Evolutionary conservation across 495 filamentous ascomycete genomes (phyloP).

Genomic region (Penicillium verhagenii): DNA sequence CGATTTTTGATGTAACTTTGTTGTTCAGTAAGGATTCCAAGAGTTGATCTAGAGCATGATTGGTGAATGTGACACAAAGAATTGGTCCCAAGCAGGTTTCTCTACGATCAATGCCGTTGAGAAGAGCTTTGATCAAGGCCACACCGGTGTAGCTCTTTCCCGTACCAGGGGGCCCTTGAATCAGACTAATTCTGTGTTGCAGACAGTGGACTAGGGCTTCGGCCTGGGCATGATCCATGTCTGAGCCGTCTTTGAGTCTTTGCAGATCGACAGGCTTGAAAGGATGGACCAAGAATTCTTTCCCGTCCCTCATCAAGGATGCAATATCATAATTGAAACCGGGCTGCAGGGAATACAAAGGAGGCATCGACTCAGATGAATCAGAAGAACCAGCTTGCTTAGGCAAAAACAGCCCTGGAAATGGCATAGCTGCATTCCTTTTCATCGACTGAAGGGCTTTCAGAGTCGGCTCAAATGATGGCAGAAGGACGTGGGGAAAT

Average conservation of each 20-base stretch:
- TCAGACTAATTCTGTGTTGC: slow-evolving; percentile 44
- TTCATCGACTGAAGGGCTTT: background rate
- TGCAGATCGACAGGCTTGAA: background rate
- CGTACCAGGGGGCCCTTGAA: slow-evolving; percentile 82
- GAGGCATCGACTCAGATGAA: background rate
- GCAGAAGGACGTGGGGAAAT: background rate
- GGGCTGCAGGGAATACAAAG: background rate
- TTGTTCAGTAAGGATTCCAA: slow-evolving; percentile 11
- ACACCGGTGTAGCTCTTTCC: slow-evolving; percentile 69
- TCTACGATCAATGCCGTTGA: slow-evolving; percentile 13
- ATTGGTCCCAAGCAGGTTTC: slow-evolving; percentile 1
- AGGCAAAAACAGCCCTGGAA: background rate
- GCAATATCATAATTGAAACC: background rate
- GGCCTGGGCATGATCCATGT: background rate
- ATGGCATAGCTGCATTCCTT: background rate
- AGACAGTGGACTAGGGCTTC: background rate
- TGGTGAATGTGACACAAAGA: slow-evolving; percentile 3
- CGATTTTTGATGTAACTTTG: slow-evolving; percentile 7
- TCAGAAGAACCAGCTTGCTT: too few species aligned
- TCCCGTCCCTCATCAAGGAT: background rate
- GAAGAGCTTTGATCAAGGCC: slow-evolving; percentile 54
- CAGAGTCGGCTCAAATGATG: background rate
- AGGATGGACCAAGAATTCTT: background rate
- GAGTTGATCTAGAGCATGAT: slow-evolving; percentile 18
- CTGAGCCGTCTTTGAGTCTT: background rate